These are phyloP conservation scores for Kodamaea nitidulidarum DNA, from an alignment of 805 yeast genomes.

Conservation along the genomic window DNA sequence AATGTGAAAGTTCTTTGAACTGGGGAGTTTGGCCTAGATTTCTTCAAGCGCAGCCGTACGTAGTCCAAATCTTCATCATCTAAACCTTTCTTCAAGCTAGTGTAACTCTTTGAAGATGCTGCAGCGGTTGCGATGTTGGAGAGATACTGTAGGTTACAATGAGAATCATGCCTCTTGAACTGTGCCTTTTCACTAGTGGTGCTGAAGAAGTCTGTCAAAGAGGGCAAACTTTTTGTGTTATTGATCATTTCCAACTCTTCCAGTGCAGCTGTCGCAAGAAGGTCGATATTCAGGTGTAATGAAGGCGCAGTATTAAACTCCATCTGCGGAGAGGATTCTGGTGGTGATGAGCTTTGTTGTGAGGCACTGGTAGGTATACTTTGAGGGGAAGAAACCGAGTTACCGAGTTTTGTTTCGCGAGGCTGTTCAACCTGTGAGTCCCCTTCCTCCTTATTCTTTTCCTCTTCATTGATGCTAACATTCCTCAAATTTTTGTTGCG, in stretches of 20 bases:
- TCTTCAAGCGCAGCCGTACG: conserved; percentile 42
- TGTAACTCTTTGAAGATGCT: conserved; percentile 14
- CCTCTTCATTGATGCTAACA: conserved; percentile 9
- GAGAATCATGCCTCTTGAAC: conserved; percentile 5
- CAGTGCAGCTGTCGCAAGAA: conserved; percentile 52
- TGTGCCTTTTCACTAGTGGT: neutral
- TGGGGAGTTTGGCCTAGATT: conserved; percentile 51
- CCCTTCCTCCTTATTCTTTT: conserved; percentile 6
- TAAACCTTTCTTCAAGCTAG: conserved; percentile 47
- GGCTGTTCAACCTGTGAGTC: neutral
- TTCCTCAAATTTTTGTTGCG: conserved; percentile 31
- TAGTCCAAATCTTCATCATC: conserved; percentile 48
- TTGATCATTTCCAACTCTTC: conserved; percentile 45
- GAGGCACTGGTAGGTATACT: conserved; percentile 2
- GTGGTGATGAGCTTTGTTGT: conserved; percentile 4
- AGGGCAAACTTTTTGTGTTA: conserved; percentile 50
- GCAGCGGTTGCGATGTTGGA: conserved; percentile 36
- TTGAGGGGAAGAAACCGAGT: neutral
- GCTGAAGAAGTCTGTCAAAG: conserved; percentile 46
- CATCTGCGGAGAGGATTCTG: conserved; percentile 9
- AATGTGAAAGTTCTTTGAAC: conserved; percentile 30
- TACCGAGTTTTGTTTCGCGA: neutral
- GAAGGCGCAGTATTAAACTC: conserved; percentile 9
- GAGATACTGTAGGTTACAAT: conserved; percentile 33
- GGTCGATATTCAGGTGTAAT: conserved; percentile 39